Evolutionary conservation across 129 eudicot species (phyloP).

Genomic region (Apium graveolens): DNA sequence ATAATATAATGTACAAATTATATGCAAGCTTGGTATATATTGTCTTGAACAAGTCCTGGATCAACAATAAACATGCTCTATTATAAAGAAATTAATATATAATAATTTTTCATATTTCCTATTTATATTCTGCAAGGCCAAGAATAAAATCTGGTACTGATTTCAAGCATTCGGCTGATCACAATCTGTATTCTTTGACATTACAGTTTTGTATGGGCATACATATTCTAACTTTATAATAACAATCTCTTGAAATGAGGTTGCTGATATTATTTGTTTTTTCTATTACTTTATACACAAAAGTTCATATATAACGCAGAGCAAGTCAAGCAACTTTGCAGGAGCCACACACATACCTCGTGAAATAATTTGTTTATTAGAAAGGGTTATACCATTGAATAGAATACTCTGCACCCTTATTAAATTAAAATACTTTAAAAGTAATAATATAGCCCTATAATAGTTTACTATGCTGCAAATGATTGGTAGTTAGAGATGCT

Average conservation of each 20-base stretch:
- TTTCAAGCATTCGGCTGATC: not conserved
- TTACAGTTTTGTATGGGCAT: not conserved
- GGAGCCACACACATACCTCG: not conserved
- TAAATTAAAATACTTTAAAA: not conserved
- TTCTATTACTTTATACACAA: not conserved
- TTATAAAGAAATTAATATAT: too few relatives aligned
- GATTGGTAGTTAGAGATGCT: conserved; percentile 11
- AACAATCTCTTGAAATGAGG: not conserved
- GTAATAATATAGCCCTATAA: not conserved
- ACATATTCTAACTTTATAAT: not conserved
- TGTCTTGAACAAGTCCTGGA: not conserved
- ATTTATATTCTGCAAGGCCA: not conserved
- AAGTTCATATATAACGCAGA: not conserved
- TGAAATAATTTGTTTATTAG: not conserved
- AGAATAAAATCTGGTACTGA: not conserved
- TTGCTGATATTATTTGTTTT: not conserved
- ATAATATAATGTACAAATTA: too few relatives aligned
- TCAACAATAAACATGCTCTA: too few relatives aligned
- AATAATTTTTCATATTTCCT: too few relatives aligned
- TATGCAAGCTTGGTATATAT: too few relatives aligned
- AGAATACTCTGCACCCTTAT: not conserved
- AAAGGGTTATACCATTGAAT: not conserved
- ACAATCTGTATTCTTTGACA: not conserved
- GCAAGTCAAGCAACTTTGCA: not conserved
- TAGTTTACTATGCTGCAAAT: not conserved